Conservation (phyloP, 169 alveolate species). For the Plasmodium vivax region DNA sequence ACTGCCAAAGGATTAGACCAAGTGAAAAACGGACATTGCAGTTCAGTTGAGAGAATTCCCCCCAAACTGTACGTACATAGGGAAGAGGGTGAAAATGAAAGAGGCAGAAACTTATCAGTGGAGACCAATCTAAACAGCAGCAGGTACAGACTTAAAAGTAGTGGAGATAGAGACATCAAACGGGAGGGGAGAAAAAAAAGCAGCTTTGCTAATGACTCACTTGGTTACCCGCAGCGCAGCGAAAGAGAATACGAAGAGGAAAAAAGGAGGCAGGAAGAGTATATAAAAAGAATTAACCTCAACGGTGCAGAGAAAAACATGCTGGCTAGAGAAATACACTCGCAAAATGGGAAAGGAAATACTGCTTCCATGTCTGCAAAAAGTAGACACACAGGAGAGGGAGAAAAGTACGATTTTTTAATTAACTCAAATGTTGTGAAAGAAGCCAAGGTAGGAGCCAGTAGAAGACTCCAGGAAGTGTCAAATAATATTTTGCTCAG, state of each 20-base stretch:
- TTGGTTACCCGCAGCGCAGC: not conserved
- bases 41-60: not conserved
- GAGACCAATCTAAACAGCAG: not conserved
- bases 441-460: not conserved
- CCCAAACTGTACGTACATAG: not conserved
- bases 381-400: not conserved
- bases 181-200: not conserved
- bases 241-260: not conserved
- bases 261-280: not conserved
- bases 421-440: constrained; percentile 13
- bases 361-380: not conserved
- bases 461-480: not conserved
- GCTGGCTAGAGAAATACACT: not conserved
- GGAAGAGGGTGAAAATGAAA: not conserved
- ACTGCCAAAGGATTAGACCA: not conserved
- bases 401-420: constrained; percentile 22
- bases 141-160: not conserved
- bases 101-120: not conserved
- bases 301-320: not conserved
- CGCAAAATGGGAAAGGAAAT: not conserved
- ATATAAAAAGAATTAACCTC: not conserved
- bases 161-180: not conserved
- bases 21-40: not conserved
- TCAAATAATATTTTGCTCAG: constrained; percentile 21
- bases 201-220: not conserved